These are phyloP conservation scores for Sugiyamaella pinicola DNA, from an alignment of 1,139 yeast genomes.

Conservation along the genomic window DNA sequence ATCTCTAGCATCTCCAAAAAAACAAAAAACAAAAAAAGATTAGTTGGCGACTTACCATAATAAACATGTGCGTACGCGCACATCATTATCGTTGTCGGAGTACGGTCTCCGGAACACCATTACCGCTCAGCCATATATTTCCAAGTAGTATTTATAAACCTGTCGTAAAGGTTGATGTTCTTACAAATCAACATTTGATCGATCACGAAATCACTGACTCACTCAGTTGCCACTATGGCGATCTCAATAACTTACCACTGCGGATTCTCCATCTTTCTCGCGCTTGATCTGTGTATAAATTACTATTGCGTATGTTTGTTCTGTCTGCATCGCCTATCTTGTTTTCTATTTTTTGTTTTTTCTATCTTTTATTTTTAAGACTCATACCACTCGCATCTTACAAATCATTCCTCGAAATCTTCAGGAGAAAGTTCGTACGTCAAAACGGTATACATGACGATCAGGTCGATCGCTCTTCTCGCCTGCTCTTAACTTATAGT, in stretches of 20 bases:
- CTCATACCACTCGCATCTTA: background rate
- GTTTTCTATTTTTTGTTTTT: too few species aligned
- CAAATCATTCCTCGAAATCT: background rate
- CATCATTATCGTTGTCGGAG: too few species aligned
- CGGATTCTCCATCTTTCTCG: too few species aligned
- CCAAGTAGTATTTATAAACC: too few species aligned
- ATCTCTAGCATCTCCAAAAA: background rate
- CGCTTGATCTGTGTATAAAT: too few species aligned
- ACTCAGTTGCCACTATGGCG: background rate
- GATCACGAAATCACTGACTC: background rate
- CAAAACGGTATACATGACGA: background rate
- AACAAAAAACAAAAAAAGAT: too few species aligned
- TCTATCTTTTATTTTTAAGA: background rate
- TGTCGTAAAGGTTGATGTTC: background rate
- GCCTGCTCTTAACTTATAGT: constrained; percentile 9
- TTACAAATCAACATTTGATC: background rate
- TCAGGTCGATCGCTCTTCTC: background rate
- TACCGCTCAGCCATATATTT: too few species aligned
- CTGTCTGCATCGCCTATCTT: too few species aligned
- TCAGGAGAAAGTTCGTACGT: background rate
- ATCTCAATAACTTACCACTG: too few species aligned
- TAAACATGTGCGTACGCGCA: too few species aligned
- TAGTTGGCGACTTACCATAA: too few species aligned
- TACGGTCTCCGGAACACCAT: too few species aligned
- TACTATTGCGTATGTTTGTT: background rate